Evolutionary conservation across 164 flowering plant genomes (phyloP), one percentile per base, ranked within the genome.

Genomic region (Tetrastigma voinierianum): DNA sequence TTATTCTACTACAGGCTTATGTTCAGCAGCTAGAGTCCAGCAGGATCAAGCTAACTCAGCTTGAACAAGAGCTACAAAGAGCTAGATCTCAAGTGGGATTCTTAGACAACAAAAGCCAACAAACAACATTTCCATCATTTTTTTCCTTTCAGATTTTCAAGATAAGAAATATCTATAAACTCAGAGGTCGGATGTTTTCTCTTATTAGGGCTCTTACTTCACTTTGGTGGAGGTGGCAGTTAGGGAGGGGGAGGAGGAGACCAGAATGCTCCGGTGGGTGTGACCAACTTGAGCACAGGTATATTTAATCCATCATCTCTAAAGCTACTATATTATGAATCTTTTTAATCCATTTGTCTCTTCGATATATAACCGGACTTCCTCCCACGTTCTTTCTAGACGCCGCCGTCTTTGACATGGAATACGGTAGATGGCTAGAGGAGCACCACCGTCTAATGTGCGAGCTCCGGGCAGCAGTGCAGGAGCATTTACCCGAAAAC

Each of bases 21-120:
- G 97, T 96, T 64, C 99, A 93, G 82, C 97, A 96, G 76, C 78
- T 96, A 64, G 99, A 96, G 68, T 71, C 97, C 18, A 91, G 99
- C 69, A 87, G 99, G 74, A 88, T 96, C 23, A 96, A 76, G 77
- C 93, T 96, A 40, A 83, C 90, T 51, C 98, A 93, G 74, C 78
- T 96, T 10, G 99, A 96, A 70, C 98, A 93, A 70, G 99, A 96
- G 69, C 78, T 96, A 17, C 99, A 93, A 75, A 79, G 97, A 64
- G 98, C 96, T 16, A 82, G 96, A 81, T 3, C 90, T 61, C 99
- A 93, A 70, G 99, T 96, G 15, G 79, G 71, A 7, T 21, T n/a
- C 47, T 11, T 57, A 7, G 40, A 32, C 40, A 32, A 32, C 40
- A 32, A 32, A 32, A 32, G 40, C 40, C 40, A 3, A 32, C 40